Evolutionary conservation across 2,329 filamentous ascomycete genomes (phyloP).

Genomic region (Calonectria leucothoes): DNA sequence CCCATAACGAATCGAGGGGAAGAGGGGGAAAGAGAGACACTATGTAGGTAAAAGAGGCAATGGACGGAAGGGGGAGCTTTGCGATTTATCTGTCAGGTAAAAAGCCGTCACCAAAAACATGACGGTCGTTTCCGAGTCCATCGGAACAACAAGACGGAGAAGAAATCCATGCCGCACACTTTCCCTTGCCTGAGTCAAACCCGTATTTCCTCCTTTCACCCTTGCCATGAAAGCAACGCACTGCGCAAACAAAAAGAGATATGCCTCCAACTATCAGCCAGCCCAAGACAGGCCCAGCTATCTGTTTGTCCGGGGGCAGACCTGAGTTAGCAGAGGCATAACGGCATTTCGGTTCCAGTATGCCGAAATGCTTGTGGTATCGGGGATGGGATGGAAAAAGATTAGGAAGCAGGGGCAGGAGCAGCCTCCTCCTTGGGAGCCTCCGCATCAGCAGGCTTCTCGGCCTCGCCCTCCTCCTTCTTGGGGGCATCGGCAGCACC

Average conservation of each 20-base stretch:
- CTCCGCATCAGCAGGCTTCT: constrained; percentile 52
- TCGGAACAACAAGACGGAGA: constrained; percentile 45
- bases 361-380: constrained; percentile 54
- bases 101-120: constrained; percentile 37
- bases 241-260: constrained; percentile 47
- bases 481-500: constrained; percentile 65
- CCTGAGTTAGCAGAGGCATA: constrained; percentile 42
- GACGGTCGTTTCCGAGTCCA: constrained; percentile 38
- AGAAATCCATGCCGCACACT: constrained; percentile 52
- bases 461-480: constrained; percentile 70
- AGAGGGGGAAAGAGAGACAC: constrained; percentile 34
- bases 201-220: constrained; percentile 51
- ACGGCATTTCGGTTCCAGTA: constrained; percentile 49
- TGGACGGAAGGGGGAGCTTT: constrained; percentile 37
- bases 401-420: constrained; percentile 66
- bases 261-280: constrained; percentile 49
- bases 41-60: constrained; percentile 31
- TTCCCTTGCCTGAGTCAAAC: constrained; percentile 51
- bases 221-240: constrained; percentile 49
- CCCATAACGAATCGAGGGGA: constrained; percentile 27
- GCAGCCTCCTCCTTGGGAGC: constrained; percentile 60
- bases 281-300: constrained; percentile 48
- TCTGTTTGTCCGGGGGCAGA: constrained; percentile 45
- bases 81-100: constrained; percentile 46
- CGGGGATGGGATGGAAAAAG: constrained; percentile 44